Evolutionary conservation across 495 filamentous ascomycete genomes (phyloP).

Genomic region (Talaromyces proteolyticus): DNA sequence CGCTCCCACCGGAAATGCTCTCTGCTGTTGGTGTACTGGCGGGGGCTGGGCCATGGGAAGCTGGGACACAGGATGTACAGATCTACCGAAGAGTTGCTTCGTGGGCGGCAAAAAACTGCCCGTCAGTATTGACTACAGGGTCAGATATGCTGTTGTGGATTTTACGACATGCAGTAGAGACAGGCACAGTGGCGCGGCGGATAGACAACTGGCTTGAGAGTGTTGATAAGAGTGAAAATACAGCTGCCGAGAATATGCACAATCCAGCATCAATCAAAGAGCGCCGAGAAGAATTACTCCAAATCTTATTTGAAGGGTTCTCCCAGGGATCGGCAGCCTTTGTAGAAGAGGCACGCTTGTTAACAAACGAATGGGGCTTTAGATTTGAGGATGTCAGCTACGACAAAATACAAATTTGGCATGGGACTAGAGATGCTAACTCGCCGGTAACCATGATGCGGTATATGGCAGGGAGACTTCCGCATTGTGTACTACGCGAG

Average conservation of each 20-base stretch:
- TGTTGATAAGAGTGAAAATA: neutral
- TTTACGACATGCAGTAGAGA: conserved; percentile 8
- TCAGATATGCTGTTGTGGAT: neutral
- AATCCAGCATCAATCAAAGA: neutral
- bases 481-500: conserved; percentile 10
- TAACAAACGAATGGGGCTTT: conserved; percentile 25
- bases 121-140: conserved; percentile 2
- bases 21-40: conserved; percentile 26
- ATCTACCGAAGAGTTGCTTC: neutral
- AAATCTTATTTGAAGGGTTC: conserved; percentile 16
- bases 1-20: conserved; percentile 23
- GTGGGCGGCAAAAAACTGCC: conserved; percentile 3
- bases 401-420: conserved; percentile 25
- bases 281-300: conserved; percentile 7
- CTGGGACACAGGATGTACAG: conserved; percentile 15
- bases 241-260: conserved; percentile 4
- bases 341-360: conserved; percentile 20
- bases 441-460: conserved; percentile 17
- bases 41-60: conserved; percentile 23
- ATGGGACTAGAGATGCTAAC: conserved; percentile 23
- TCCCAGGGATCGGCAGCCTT: conserved; percentile 16
- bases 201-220: conserved; percentile 13
- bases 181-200: conserved; percentile 1
- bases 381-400: conserved; percentile 22
- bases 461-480: conserved; percentile 13